Evolutionary conservation across 441 rosid genomes (phyloP), one percentile per base, ranked within the genome.

Genomic region (Caryocar brasiliense): DNA sequence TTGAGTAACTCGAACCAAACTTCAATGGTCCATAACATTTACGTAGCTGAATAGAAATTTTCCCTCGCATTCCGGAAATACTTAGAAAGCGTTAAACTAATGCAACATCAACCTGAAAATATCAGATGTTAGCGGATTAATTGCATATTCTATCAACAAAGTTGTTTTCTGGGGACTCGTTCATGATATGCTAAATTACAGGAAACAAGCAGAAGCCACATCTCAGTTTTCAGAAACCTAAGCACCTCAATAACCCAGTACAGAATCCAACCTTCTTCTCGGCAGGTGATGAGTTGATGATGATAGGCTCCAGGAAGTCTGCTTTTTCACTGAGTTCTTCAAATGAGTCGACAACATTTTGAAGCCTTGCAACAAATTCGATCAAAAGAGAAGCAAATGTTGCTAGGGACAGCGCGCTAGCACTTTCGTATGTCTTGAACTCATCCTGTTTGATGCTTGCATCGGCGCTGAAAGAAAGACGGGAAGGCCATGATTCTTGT

Each of bases 331-430:
- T 62, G 24, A 87, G 46, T 41, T 82, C 84, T 42, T 78, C 80
- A 27, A 74, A 87, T 0, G 83, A 61, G 18, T 71, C 72, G 7
- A 82, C 86, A 5, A 87, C 66, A 69, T 82, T 72, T 51, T 76
- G 76, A 7, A 87, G 73, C 66, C 96, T 73, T 6, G 96, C 94
- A n/a, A 87, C 94, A 44, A 87, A 82, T 52, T 87, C 96, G 2
- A 82, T 87, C 66, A 82, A 35, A 17, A 78, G 70, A 0, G 96
- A 87, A 23, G 91, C 55, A 58, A 84, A 87, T 6, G 96, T 87
- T 1, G 86, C 94, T 19, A 87, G 54, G 14, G 91, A 82, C 67
- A 82, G 41, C 14, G 79, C 82, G 50, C 96, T 82, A 10, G 96
- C 94, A 37, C 82, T 84, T 65, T 72, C 82, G 37, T 71, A 82